phyloP scores from a whole-genome alignment of 2,329 filamentous ascomycete genomes.

The Aureobasidium mangrovei region DNA sequence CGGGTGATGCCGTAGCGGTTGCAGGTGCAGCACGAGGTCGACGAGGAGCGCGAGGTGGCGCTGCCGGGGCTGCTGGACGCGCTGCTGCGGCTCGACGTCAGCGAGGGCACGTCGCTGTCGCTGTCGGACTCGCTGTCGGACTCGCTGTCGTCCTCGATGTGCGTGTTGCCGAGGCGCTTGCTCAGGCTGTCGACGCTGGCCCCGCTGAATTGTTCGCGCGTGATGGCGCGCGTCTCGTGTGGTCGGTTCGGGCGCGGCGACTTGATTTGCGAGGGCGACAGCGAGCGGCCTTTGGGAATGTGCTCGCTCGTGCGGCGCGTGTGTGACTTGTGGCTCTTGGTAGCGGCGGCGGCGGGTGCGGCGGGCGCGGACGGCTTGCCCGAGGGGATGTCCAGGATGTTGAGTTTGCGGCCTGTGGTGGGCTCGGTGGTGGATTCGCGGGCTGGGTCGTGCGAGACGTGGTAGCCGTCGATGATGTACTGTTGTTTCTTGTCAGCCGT shows the following conservation, averaged over 20 bases:
- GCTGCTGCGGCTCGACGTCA: conserved; percentile 65
- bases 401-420: conserved; percentile 92
- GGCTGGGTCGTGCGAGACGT: conserved; percentile 91
- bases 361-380: conserved; percentile 39
- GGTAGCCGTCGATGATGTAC: conserved; percentile 99
- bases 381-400: conserved; percentile 83
- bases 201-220: conserved; percentile 70
- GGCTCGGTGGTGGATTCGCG: conserved; percentile 84
- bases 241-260: conserved; percentile 85
- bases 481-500: conserved; percentile 19
- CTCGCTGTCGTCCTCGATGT: conserved; percentile 41
- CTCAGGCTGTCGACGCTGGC: conserved; percentile 72
- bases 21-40: conserved; percentile 66
- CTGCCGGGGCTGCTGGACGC: conserved; percentile 44
- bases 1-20: conserved; percentile 95
- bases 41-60: conserved; percentile 57
- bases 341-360: conserved; percentile 33
- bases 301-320: conserved; percentile 49
- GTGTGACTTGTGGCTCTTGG: conserved; percentile 35
- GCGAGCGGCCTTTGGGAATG: conserved; percentile 78
- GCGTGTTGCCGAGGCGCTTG: conserved; percentile 41
- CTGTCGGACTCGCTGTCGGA: conserved; percentile 46
- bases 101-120: conserved; percentile 48
- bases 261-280: conserved; percentile 82
- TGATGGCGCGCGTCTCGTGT: conserved; percentile 77